These are phyloP conservation scores for Sarocladium brachiariae DNA, from an alignment of 2,329 filamentous ascomycete genomes.

Conservation along the genomic window DNA sequence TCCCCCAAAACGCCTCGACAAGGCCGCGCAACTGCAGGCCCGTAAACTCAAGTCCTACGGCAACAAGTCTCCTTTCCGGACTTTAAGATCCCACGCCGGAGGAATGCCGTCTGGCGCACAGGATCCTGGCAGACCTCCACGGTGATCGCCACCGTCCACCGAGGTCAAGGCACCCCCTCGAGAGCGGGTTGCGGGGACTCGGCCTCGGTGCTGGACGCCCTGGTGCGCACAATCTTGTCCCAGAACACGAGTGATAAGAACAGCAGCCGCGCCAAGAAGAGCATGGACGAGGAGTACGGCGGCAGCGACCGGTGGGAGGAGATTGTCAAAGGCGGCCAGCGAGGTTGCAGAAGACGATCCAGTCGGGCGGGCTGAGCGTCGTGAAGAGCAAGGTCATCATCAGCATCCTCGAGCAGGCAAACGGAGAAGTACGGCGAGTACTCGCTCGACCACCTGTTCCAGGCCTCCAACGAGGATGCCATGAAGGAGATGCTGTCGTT, in stretches of 20 bases:
- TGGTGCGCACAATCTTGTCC: slow-evolving; percentile 45
- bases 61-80: slow-evolving; percentile 59
- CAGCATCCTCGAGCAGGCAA: slow-evolving; percentile 53
- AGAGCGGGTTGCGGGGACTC: slow-evolving; percentile 55
- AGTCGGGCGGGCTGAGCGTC: slow-evolving; percentile 61
- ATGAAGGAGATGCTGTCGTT: slow-evolving; percentile 45
- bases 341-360: slow-evolving; percentile 53
- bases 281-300: slow-evolving; percentile 38
- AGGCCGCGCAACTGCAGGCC: slow-evolving; percentile 25
- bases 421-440: slow-evolving; percentile 34
- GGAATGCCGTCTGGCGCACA: slow-evolving; percentile 63
- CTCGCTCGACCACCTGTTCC: slow-evolving; percentile 43
- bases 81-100: slow-evolving; percentile 56
- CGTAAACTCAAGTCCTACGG: slow-evolving; percentile 37
- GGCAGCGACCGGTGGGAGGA: slow-evolving; percentile 35
- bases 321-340: slow-evolving; percentile 32
- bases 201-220: slow-evolving; percentile 43
- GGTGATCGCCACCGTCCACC: slow-evolving; percentile 53
- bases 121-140: slow-evolving; percentile 57
- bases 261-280: slow-evolving; percentile 53
- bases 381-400: slow-evolving; percentile 71
- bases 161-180: slow-evolving; percentile 51
- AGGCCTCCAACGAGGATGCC: slow-evolving; percentile 34
- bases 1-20: slow-evolving; percentile 11
- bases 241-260: slow-evolving; percentile 46